Base-by-base conservation (phyloP, 805 yeast genomes). In the Candida chilensis region DNA sequence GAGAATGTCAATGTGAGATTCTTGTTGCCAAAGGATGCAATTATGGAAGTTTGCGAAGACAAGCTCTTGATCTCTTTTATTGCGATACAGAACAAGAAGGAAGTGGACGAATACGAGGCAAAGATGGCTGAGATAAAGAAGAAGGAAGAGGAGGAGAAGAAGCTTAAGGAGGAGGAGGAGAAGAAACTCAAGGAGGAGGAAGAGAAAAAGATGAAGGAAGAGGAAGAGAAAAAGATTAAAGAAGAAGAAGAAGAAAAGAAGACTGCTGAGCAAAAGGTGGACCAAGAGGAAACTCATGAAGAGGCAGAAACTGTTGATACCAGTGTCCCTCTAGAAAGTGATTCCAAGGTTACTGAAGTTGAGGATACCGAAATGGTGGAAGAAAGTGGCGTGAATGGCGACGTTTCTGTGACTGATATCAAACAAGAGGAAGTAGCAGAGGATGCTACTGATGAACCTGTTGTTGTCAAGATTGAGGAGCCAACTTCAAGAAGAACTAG, bases 1-100 rank as follows among this genome's bases (percentile, higher is more conserved):
- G 97, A 92, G 42, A 78, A 77, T 47, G 72, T 92, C 0, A 67
- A 78, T 27, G 78, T 78, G 5, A 67, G 97, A 34, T 90, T 70
- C 44, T 57, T 69, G 34, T 47, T 90, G 1, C 96, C 97, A 0
- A 77, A 77, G 39, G 73, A 85, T 37, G 70, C 94, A 1, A 68
- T 90, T 3, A 59, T 81, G 35, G 96, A 88, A 53, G 59, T 71
- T 1, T 26, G 56, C 1, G 31, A 27, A 1, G 39, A 60, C 11
- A 74, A 72, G 33, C 41, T 71, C 3, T 37, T 72, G 15, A 45
- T 70, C 4, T 71, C 78, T 28, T 68, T 63, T 36, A 37, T 71
- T 6, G 49, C 74, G 54, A 48, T 71, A 4, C 78, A 72, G 38
- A 73, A 73, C 38, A 61, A 60, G 28, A 48, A 48, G 4, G 78